Base-by-base conservation (phyloP, 1,139 yeast genomes). In the Candida gigantensis region DNA sequence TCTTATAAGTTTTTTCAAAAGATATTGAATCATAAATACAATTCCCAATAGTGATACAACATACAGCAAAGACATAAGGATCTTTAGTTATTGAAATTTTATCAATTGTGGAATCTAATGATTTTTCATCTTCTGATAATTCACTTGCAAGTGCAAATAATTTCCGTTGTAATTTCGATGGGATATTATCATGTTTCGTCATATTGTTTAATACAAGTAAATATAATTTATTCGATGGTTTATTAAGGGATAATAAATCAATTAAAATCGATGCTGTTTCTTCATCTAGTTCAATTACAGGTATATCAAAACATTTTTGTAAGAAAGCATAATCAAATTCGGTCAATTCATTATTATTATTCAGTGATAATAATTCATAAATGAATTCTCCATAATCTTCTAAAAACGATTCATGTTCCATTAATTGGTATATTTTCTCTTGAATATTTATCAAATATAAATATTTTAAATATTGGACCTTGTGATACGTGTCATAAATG, bases 61-160 rank as follows among this genome's bases (percentile, higher is more conserved):
- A 47, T 0, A 63, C 62, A 0, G 70, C 55, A 29, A 55, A 45
- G 1, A 52, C 50, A 44, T 67, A 68, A 1, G 63, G 49, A 43
- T 63, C 64, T 0, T 27, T 21, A 3, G 44, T 21, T 2, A 13
- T 21, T 2, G 39, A 21, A n/a, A 48, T 28, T 12, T 28, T 24
- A 6, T 30, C 34, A n/a, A 45, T n/a, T 6, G 48, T 36, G 12
- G 30, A 28, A 8, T 26, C 32, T 7, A 51, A 40, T 46, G 53
- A 32, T 47, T 47, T 8, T 52, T 45, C 62, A 55, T 61, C 5
- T 68, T 60, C 5, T 68, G 69, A 52, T 20, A 69, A 47, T 39
- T 64, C 58, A 4, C 74, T 73, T 21, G 65, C 53, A 1, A 63
- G 47, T 4, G 70, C 60, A 42, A 70, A 68, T 26, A 69, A 47